Evolutionary conservation across 805 yeast species (phyloP).

Genomic region (Ogataea paradorogensis): DNA sequence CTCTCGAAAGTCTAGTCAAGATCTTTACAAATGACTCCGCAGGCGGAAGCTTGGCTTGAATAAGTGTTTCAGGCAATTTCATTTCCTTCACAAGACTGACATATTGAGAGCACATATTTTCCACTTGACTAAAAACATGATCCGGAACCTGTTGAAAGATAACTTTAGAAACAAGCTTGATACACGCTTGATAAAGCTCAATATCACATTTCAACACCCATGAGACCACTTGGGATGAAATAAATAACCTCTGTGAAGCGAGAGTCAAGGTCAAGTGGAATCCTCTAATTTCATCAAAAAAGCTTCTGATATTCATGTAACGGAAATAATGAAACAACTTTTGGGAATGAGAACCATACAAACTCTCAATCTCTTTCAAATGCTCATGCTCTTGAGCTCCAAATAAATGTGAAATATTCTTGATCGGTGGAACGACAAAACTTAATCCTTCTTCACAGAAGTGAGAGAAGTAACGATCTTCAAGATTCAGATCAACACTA

Average conservation of each 20-base stretch:
- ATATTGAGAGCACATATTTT: constrained; percentile 48
- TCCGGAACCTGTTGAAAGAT: constrained; percentile 59
- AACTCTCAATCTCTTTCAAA: constrained; percentile 39
- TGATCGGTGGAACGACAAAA: constrained; percentile 17
- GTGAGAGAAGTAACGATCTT: constrained; percentile 11
- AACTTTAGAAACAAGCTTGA: constrained; percentile 60
- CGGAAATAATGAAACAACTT: constrained; percentile 63
- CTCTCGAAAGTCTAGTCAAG: constrained; percentile 21
- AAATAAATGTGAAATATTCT: constrained; percentile 11
- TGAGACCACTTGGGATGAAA: constrained; percentile 42
- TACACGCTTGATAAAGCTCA: constrained; percentile 51
- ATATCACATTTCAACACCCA: constrained; percentile 74
- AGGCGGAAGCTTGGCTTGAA: constrained; percentile 48
- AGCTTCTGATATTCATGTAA: constrained; percentile 60
- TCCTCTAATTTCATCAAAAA: constrained; percentile 50
- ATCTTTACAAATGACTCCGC: constrained; percentile 35
- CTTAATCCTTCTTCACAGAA: constrained; percentile 13
- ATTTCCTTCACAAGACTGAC: constrained; percentile 42
- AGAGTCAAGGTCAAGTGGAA: constrained; percentile 56
- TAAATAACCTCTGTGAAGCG: constrained; percentile 59
- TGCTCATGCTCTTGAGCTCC: constrained; percentile 9
- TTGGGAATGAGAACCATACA: constrained; percentile 64
- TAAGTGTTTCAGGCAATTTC: constrained; percentile 49
- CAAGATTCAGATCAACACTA: constrained; percentile 10
- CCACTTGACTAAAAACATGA: constrained; percentile 52